Evolutionary conservation across 2,329 filamentous ascomycete species (phyloP).

Genomic region (Cryoendolithus antarcticus): DNA sequence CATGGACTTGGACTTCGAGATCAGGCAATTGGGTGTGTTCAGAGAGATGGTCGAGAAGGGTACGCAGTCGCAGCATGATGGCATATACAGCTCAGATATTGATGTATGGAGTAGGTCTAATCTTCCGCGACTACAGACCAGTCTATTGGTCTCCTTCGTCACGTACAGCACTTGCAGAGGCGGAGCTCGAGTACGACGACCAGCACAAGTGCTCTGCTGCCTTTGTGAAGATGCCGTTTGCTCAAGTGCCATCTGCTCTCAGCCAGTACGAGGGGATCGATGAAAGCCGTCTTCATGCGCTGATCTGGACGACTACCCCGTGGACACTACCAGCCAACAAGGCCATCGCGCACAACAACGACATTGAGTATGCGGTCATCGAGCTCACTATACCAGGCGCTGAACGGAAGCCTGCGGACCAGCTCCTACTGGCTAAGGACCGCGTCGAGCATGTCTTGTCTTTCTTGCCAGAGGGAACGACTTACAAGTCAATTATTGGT

Average conservation of each 20-base stretch:
- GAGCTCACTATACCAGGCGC: conserved; percentile 27
- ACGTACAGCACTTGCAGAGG: conserved; percentile 66
- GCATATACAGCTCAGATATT: conserved; percentile 5
- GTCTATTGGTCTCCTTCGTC: conserved; percentile 81
- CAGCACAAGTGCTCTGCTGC: conserved; percentile 59
- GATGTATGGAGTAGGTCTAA: conserved; percentile 38
- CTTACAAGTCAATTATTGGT: conserved; percentile 36
- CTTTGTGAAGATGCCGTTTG: conserved; percentile 68
- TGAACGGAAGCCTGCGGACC: conserved; percentile 8
- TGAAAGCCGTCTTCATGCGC: conserved; percentile 50
- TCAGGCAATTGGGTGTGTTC: conserved; percentile 63
- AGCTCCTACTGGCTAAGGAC: conserved; percentile 59
- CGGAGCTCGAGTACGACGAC: conserved; percentile 73
- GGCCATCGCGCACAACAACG: conserved; percentile 69
- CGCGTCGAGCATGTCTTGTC: conserved; percentile 49
- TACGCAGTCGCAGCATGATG: conserved; percentile 8
- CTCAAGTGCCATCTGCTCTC: conserved; percentile 33
- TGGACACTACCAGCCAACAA: conserved; percentile 94
- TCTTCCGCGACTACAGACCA: conserved; percentile 68
- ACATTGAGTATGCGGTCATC: conserved; percentile 62
- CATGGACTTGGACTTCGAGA: conserved; percentile 65
- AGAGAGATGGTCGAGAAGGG: conserved; percentile 57
- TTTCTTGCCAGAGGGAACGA: conserved; percentile 37
- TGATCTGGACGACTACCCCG: conserved; percentile 97
- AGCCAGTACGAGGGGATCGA: conserved; percentile 24